Conservation (phyloP, 1,284 basidiomycete genomes). For the Boletus sp. region DNA sequence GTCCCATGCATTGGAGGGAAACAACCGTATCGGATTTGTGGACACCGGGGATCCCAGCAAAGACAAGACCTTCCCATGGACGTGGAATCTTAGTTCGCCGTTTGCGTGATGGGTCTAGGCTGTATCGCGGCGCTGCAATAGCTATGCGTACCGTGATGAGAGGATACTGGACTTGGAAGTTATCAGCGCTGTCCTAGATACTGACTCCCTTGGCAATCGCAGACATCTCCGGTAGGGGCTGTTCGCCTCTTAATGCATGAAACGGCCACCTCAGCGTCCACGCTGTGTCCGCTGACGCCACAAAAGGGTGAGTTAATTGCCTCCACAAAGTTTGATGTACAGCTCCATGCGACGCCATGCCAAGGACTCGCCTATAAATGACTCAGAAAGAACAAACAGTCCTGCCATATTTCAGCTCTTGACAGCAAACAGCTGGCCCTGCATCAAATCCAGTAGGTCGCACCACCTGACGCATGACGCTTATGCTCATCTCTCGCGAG, state of each 20-base stretch:
- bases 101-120: not conserved
- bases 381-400: not conserved
- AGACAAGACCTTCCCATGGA: constrained; percentile 5
- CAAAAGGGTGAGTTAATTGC: not conserved
- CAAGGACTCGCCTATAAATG: constrained; percentile 15
- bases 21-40: not conserved
- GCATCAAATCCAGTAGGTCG: not conserved
- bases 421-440: not conserved
- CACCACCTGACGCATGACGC: not conserved
- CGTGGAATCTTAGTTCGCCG: not conserved
- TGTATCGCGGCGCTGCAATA: not conserved
- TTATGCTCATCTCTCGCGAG: constrained; percentile 7
- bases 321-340: not conserved
- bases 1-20: not conserved
- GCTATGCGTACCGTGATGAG: not conserved
- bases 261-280: not conserved
- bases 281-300: not conserved
- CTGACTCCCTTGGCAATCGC: not conserved
- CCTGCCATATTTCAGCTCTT: not conserved
- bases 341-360: not conserved
- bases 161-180: not conserved
- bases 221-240: not conserved
- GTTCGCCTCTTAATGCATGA: not conserved
- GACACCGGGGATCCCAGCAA: not conserved
- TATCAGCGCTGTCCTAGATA: not conserved